phyloP scores from a whole-genome alignment of 495 filamentous ascomycete genomes.

The Aspergillus affinis region DNA sequence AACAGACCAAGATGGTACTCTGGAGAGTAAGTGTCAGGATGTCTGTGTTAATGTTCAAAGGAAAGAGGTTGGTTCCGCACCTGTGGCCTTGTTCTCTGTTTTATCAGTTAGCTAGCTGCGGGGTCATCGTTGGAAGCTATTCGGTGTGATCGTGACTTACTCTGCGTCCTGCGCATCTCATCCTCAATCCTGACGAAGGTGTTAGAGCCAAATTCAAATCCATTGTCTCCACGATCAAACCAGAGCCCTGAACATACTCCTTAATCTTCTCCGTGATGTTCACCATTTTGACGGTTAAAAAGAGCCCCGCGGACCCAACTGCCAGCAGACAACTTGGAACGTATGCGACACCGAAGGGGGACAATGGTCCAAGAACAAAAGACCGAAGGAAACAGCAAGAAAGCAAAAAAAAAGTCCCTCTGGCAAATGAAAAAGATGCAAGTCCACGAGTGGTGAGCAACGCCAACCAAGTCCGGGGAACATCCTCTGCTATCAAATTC shows the following conservation, averaged over 20 bases:
- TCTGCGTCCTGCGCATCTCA: constrained; percentile 99
- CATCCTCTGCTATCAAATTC: constrained; percentile 14
- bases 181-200: constrained; percentile 80
- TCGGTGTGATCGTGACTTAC: constrained; percentile 47
- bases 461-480: constrained; percentile 1
- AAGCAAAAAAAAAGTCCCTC: not conserved
- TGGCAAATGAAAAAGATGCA: not conserved
- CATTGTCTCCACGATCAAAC: not conserved
- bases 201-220: constrained; percentile 11
- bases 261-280: constrained; percentile 99
- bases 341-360: not conserved
- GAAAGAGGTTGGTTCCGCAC: constrained; percentile 45
- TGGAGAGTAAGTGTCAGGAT: constrained; percentile 35
- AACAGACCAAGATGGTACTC: constrained; percentile 98
- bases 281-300: constrained; percentile 74
- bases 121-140: constrained; percentile 20
- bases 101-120: constrained; percentile 32
- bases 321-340: not conserved
- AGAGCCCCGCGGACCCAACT: constrained; percentile 31
- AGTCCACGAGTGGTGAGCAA: not conserved
- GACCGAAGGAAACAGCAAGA: not conserved
- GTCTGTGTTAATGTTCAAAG: not conserved
- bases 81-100: constrained; percentile 98
- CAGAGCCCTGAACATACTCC: constrained; percentile 59
- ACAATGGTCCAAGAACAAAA: constrained; percentile 7